Base-by-base conservation (phyloP, 768 basidiomycete genomes). In the Lentinula detonsa region DNA sequence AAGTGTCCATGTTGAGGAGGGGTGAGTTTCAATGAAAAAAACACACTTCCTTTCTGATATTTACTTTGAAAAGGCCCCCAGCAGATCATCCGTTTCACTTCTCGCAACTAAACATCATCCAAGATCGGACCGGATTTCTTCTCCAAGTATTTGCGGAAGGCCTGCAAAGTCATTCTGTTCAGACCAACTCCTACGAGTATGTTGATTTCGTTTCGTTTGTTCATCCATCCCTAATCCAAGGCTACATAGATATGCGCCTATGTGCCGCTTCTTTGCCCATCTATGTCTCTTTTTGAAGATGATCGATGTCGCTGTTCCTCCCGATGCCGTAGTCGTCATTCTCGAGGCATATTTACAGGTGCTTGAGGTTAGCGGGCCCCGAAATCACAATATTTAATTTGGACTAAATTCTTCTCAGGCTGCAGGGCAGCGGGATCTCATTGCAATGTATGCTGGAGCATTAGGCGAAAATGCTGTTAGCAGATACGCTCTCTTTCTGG, bases 191-290 rank as follows among this genome's bases (percentile, higher is more conserved):
- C 0, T 76, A 78, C 37, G 87, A 90, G 89, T 89, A 64, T 45
- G 86, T 73, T 49, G 37, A n/a, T 60, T 10, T 4, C 9, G 21
- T 18, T n/a, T 51, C 21, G n/a, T n/a, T 37, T 39, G 11, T 31
- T 21, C 3, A 28, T 39, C 10, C 9, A n/a, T 13, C 18, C 28
- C 16, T 28, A 8, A 5, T 10, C 21, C 33, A 40, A 33, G 55
- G 59, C 35, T 34, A 7, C 13, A 5, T 60, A 91, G 89, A 64
- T 90, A 89, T 67, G 77, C 85, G 0, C 79, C 82, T 0, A 81
- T 92, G 79, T 85, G 84, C 49, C 87, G 95, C 3, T 99, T 98
- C 76, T 97, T 96, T 68, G 90, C 95, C 0, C 96, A 99, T 69
- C 76, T 98, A 23, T 93, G 93, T 64, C 85, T 98, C 34, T 93